Evolutionary conservation across 352 stramenopile genomes (phyloP), one percentile per base, ranked within the genome.

Genomic region (Detonula confervacea): DNA sequence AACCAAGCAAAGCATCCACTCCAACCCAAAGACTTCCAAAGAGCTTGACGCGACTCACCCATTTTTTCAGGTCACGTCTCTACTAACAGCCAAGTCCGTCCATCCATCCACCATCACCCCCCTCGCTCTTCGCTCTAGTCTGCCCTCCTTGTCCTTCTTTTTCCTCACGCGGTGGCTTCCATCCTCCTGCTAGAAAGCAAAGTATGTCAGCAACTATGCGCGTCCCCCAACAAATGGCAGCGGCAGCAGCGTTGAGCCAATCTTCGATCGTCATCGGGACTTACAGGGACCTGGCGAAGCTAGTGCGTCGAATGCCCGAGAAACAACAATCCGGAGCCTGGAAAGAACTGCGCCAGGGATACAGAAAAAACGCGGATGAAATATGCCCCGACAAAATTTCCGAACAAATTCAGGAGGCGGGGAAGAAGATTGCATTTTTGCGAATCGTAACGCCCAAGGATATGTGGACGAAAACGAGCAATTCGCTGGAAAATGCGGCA

Each of bases 371-470:
- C 47, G 33, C 71, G 8, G 25, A 61, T 16, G 70, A 80, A 70
- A 72, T 57, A 7, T 71, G 8, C 67, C 57, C 60, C 22, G 57
- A 77, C 25, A 79, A 83, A 75, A 57, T 92, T 39, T 47, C 77
- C 54, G 25, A 62, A 47, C 64, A 84, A 37, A 72, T 92, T 11
- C 27, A 88, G 66, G 63, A 86, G 57, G 87, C 87, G 3, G 82
- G 84, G n/a, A 73, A 89, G 55, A 83, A 81, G 18, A 77, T 83
- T 63, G 82, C 84, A n/a, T 90, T 85, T 81, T 68, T 91, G 20
- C 74, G 80, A 37, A 92, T 92, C 24, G 74, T 90, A 1, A 90
- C 80, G 24, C 80, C 80, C 2, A 86, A 88, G 61, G 33, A 64
- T 47, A 57, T 67, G 54, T 54, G 54, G 72, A 44, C 20, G 44